Base-by-base conservation (phyloP, 108 stramenopile species). In the Stephanodiscus triporus region DNA sequence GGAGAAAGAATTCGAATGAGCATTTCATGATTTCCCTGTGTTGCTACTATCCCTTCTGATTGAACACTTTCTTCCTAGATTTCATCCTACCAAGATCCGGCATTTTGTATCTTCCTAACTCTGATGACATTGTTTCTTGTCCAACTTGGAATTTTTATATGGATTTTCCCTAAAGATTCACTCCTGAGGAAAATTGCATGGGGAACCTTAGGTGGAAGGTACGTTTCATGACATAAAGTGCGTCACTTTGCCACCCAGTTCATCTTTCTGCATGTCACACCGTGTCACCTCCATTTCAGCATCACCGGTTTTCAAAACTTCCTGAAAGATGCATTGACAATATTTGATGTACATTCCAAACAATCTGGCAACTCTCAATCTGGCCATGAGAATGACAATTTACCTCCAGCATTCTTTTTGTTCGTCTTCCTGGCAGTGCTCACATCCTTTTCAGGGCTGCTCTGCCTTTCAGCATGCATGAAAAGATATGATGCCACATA, bases 401-500 rank as follows among this genome's bases (percentile, higher is more conserved):
- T 80, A 10, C 75, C 65, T 11, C 4, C 51, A 20, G 13, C 45
- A 59, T 68, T 85, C 34, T 78, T 66, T 34, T 40, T 88, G 2
- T 75, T 83, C 17, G 47, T 81, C 19, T 16, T 67, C 6, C 47
- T 85, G 53, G 86, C 93, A 2, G 79, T 80, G 47, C 37, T 66
- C 10, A 85, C 87, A 17, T 77, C 88, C 20, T 88, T 91, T 74
- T 71, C 51, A 14, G 93, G 93, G 3, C 54, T 94, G 50, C 63
- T 94, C 11, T 78, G 84, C 11, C 67, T 94, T 11, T 84, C 86
- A 11, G 84, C 84, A 2, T 90, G 89, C 63, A 94, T 94, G 93
- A 89, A 91, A 64, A 75, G 93, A 55, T 94, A 86, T 60, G 89
- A 94, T 85, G 90, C 89, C 29, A 91, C 93, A 26, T 94, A 85